These are phyloP conservation scores for Geosiphon pyriformis DNA, from an alignment of 192 early-diverging fungal species.

Conservation along the genomic window DNA sequence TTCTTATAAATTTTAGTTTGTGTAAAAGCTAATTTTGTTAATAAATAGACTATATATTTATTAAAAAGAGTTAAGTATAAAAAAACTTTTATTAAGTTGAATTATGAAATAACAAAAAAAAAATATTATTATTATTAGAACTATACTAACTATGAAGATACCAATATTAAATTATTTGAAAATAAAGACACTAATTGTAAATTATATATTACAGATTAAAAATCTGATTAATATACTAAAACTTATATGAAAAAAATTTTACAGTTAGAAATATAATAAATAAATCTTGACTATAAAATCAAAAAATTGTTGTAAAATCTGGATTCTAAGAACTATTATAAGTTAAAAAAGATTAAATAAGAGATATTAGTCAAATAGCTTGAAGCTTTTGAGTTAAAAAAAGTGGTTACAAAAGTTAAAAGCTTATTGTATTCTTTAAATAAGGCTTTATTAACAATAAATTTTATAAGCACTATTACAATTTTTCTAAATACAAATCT, in stretches of 20 bases:
- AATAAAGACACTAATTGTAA: constrained; percentile 12
- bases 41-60: neutral
- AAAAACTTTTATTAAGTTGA: neutral
- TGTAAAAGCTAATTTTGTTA: neutral
- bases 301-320: neutral
- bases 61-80: neutral
- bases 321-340: constrained; percentile 8
- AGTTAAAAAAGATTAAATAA: constrained; percentile 19
- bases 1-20: neutral
- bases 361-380: constrained; percentile 18
- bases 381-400: constrained; percentile 19
- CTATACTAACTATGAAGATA: constrained; percentile 5
- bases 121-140: neutral
- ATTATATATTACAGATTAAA: constrained; percentile 11
- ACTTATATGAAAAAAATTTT: constrained; percentile 12
- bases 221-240: constrained; percentile 11
- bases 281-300: constrained; percentile 12
- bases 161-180: constrained; percentile 12
- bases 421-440: constrained; percentile 19
- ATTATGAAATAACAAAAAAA: constrained; percentile 10
- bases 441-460: constrained; percentile 9
- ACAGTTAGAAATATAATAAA: constrained; percentile 14
- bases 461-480: constrained; percentile 9
- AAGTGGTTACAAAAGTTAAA: constrained; percentile 15
- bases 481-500: constrained; percentile 4